These are phyloP conservation scores for Lepidium didymum DNA, from an alignment of 345 rosid genomes.

Conservation along the genomic window DNA sequence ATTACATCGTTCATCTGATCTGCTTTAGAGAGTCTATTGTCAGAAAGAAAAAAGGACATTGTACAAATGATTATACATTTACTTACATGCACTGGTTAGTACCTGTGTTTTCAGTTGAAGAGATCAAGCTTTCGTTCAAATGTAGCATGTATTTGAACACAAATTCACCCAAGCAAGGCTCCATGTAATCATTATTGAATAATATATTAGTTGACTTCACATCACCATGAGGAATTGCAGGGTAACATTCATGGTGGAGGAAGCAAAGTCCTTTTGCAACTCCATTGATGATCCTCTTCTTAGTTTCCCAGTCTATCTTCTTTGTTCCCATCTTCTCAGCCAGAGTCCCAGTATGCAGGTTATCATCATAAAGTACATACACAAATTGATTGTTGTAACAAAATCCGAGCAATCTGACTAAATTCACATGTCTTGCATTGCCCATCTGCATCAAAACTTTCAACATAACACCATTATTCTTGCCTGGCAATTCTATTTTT, in stretches of 20 bases:
- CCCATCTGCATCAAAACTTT: constrained; percentile 55
- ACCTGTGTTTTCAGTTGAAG: constrained; percentile 27
- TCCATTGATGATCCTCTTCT: constrained; percentile 56
- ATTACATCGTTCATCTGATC: constrained; percentile 35
- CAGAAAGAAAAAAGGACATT: not conserved
- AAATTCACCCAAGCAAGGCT: constrained; percentile 64
- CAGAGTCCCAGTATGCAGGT: constrained; percentile 71
- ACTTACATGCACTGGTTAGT: not conserved
- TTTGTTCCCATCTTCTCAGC: constrained; percentile 47
- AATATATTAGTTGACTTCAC: constrained; percentile 53
- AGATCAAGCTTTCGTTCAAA: constrained; percentile 35
- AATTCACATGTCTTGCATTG: constrained; percentile 66
- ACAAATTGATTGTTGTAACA: constrained; percentile 68
- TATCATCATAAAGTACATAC: constrained; percentile 57
- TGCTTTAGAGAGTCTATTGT: constrained; percentile 21
- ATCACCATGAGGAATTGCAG: constrained; percentile 87
- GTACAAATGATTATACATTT: not conserved
- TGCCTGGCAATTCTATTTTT: constrained; percentile 50
- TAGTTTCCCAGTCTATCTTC: constrained; percentile 54
- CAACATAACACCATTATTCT: constrained; percentile 29
- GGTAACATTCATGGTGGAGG: constrained; percentile 88
- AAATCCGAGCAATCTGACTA: constrained; percentile 75
- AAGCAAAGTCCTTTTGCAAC: constrained; percentile 75
- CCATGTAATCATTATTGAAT: constrained; percentile 59
- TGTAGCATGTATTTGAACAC: constrained; percentile 49